Evolutionary conservation across 768 basidiomycete genomes (phyloP).

Genomic region (Tephrocybe rancida): DNA sequence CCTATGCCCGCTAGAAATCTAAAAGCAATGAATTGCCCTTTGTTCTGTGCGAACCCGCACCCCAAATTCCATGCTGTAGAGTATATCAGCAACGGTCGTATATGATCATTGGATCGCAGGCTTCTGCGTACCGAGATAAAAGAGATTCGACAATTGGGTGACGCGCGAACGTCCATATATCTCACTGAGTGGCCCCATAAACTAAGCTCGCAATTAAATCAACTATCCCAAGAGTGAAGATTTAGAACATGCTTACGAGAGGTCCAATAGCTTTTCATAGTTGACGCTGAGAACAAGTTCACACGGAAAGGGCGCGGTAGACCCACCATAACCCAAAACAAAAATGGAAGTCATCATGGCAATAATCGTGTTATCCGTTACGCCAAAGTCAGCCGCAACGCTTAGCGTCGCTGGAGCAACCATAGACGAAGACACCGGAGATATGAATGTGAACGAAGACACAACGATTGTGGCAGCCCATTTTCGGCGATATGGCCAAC

Average conservation of each 20-base stretch:
- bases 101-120: background rate
- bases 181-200: slow-evolving; percentile 68
- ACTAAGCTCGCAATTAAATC: slow-evolving; percentile 20
- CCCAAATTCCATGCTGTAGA: slow-evolving; percentile 57
- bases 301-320: background rate
- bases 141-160: slow-evolving; percentile 64
- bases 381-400: slow-evolving; percentile 54
- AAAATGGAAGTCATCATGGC: slow-evolving; percentile 62
- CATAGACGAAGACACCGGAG: slow-evolving; percentile 74
- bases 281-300: background rate
- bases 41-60: slow-evolving; percentile 65
- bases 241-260: slow-evolving; percentile 30
- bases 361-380: slow-evolving; percentile 48
- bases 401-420: slow-evolving; percentile 63
- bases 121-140: slow-evolving; percentile 54
- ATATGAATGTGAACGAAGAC: slow-evolving; percentile 69
- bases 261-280: slow-evolving; percentile 50
- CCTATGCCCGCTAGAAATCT: slow-evolving; percentile 73
- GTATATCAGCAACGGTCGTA: background rate
- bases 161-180: slow-evolving; percentile 68
- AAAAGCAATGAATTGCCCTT: slow-evolving; percentile 62
- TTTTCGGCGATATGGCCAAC: slow-evolving; percentile 61
- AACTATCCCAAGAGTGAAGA: background rate
- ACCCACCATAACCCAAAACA: slow-evolving; percentile 56
- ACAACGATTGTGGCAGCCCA: slow-evolving; percentile 69